Base-by-base conservation (phyloP, 2,329 filamentous ascomycete genomes). In the Leptographium radiaticola region DNA sequence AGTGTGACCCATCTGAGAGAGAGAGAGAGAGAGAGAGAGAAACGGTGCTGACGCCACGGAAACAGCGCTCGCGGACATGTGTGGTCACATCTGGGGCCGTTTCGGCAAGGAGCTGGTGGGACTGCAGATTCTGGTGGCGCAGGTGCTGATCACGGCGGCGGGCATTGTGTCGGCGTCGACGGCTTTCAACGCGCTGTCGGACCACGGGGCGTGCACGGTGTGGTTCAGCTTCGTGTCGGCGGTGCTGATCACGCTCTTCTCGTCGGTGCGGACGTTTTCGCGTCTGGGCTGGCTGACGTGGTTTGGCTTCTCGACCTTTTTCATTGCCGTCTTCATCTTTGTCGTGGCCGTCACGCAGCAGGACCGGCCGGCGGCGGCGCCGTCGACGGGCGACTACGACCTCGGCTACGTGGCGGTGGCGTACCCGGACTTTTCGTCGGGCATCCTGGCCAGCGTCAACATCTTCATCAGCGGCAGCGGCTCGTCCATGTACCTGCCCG, bases 151-250 rank as follows among this genome's bases (percentile, higher is more conserved):
- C 1, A 75, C 54, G 34, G 71, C 34, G 70, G 79, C 4, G 59
- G 71, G 77, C 53, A 76, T 81, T 58, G 75, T 84, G 55, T 76
- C 75, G 6, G 82, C 76, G 76, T 65, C 83, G 51, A 81, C 78
- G 0, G 84, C 77, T 74, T 73, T 71, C 8, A 81, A 80, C 0
- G 81, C 83, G 60, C 55, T 72, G 8, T 78, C 74, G 34, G 75
- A 53, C 7, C 53, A 57, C 51, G 47, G 48, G 4, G 64, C 49
- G 25, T 57, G 55, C 51, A 53, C 53, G n/a, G 45, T 53, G n/a
- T 52, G 84, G 39, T 81, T 79, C 59, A 65, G 72, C 18, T 79
- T 80, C 7, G 73, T 81, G 0, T 73, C 81, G 55, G 77, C 80
- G 51, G 70, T 80, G 48, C 33, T 50, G 12, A 57, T 54, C 48